Conservation (phyloP, 768 basidiomycete species). For the Tubosaeta sp. region DNA sequence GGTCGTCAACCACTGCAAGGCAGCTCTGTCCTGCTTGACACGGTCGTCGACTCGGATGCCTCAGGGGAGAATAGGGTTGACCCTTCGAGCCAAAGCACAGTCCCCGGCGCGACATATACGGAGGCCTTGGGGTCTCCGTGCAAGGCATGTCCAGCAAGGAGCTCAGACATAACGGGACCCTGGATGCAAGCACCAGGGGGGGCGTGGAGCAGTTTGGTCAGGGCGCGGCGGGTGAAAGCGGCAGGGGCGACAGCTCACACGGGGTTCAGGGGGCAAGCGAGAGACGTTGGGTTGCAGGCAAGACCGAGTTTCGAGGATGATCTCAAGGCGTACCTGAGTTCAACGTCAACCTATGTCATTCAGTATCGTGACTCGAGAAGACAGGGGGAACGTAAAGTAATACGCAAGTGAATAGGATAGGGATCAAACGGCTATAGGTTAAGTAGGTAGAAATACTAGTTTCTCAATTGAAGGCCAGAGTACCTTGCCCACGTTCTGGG, state of each 20-base stretch:
- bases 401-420: constrained; percentile 7
- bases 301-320: constrained; percentile 6
- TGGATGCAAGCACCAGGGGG: constrained; percentile 25
- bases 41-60: constrained; percentile 31
- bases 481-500: constrained; percentile 65
- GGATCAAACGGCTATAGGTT: constrained; percentile 4
- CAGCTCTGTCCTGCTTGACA: constrained; percentile 23
- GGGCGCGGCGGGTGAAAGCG: not conserved
- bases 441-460: not conserved
- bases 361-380: not conserved
- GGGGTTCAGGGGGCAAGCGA: constrained; percentile 8
- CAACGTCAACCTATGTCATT: not conserved
- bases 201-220: constrained; percentile 19
- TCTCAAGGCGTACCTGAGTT: not conserved
- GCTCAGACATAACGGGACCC: constrained; percentile 31
- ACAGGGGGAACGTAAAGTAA: constrained; percentile 1
- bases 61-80: constrained; percentile 19
- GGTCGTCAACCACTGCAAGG: constrained; percentile 13
- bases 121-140: constrained; percentile 27
- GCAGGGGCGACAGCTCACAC: not conserved
- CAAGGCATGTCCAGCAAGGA: constrained; percentile 35
- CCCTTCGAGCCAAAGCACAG: constrained; percentile 16
- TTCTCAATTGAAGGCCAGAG: constrained; percentile 33
- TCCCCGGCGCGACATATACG: constrained; percentile 31
- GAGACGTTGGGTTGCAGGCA: constrained; percentile 3